Evolutionary conservation across 148 eudicot species (phyloP), one percentile per base, ranked within the genome.

Genomic region (Persicaria tinctoria): DNA sequence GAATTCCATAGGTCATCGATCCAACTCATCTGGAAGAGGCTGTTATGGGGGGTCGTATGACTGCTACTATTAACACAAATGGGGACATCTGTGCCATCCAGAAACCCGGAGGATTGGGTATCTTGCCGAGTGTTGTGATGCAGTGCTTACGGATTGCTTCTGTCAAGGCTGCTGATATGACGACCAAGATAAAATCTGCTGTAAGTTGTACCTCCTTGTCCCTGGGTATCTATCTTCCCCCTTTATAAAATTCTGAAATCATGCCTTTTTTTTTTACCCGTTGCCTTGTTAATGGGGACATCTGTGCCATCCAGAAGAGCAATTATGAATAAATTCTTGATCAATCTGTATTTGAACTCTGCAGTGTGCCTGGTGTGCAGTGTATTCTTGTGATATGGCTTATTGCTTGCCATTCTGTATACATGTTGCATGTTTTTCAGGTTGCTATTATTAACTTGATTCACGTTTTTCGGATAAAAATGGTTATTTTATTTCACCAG

Each of bases 81-180:
- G 96, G 95, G 64, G 97, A 95, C 76, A 79, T 95, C 78, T 92
- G 98, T 81, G 90, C 97, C 48, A 86, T 95, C 72, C 97, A 95
- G 77, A 95, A 95, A 81, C 93, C 96, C 73, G 98, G 98, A 79
- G 92, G 92, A 74, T 85, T 76, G 23, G 98, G 90, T 74, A 79
- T 95, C 75, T 20, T 88, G 68, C 87, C 84, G 20, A 83, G 84
- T 83, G 87, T 80, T 74, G 79, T 92, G 20, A 85, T 89, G 87
- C 90, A 87, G 78, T 95, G 98, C 77, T 78, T 95, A 79, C 87
- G 87, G 77, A 84, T 86, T 83, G 98, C 98, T 79, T 83, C 89
- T 60, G 87, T 81, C 66, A 95, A 95, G 85, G 97, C 92, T 53
- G 87, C 79, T 64, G 98, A 91, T 76, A 84, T 91, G 62, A 90